These are phyloP conservation scores for Mallotus japonicus DNA, from an alignment of 441 rosid genomes.

Conservation along the genomic window DNA sequence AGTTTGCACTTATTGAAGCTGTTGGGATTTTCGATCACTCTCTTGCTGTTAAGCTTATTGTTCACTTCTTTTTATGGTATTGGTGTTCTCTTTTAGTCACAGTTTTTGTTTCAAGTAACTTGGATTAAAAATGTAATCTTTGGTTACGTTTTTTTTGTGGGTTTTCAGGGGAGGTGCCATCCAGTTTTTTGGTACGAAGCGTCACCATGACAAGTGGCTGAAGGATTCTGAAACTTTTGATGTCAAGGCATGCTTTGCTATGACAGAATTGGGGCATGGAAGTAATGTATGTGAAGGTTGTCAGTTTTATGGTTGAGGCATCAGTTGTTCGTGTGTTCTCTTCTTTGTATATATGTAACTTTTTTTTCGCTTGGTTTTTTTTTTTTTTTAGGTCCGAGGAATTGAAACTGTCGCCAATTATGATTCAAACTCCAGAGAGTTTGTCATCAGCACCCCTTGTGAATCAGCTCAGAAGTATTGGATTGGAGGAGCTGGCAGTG, in stretches of 20 bases:
- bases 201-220: constrained; percentile 93
- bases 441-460: constrained; percentile 85
- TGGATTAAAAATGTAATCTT: background rate
- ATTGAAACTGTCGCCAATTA: constrained; percentile 87
- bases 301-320: constrained; percentile 13
- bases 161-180: constrained; percentile 80
- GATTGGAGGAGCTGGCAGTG: constrained; percentile 98
- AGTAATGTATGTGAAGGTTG: constrained; percentile 65
- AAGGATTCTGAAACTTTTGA: constrained; percentile 59
- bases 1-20: constrained; percentile 57
- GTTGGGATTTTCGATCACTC: constrained; percentile 65
- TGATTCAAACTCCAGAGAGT: constrained; percentile 67
- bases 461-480: constrained; percentile 99
- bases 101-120: background rate
- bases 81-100: constrained; percentile 15
- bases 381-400: constrained; percentile 67
- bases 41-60: constrained; percentile 60
- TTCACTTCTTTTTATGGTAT: constrained; percentile 87
- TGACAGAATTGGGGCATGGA: constrained; percentile 99
- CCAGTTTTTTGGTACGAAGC: constrained; percentile 70
- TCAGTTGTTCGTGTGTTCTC: constrained; percentile 5
- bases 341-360: background rate
- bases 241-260: constrained; percentile 87
- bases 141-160: too few relatives aligned
- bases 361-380: constrained; percentile 2